These are phyloP conservation scores for Diatrype stigma DNA, from an alignment of 2,329 filamentous ascomycete genomes.

Conservation along the genomic window DNA sequence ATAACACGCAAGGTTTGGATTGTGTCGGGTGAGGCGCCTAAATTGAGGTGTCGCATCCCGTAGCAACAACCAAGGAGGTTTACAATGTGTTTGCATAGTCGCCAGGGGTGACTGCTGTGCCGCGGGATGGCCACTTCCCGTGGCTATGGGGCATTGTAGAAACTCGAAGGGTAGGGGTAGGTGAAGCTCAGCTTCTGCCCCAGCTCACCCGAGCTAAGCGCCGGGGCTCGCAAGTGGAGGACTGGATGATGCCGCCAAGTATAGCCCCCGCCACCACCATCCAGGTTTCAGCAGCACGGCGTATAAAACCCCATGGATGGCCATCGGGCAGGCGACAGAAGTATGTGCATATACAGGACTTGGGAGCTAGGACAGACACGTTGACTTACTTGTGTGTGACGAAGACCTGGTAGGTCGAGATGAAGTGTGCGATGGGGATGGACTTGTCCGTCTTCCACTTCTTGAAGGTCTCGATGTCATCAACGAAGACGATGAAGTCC, in stretches of 20 bases:
- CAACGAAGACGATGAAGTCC: conserved; percentile 57
- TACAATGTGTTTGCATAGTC: conserved; percentile 3
- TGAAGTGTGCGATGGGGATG: conserved; percentile 76
- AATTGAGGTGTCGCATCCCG: not conserved
- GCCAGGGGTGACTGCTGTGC: not conserved
- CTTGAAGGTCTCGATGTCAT: conserved; percentile 59
- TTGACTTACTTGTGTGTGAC: conserved; percentile 76
- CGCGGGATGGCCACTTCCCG: not conserved
- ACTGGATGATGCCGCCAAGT: not conserved
- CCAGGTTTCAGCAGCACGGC: not conserved
- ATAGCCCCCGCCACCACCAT: not conserved
- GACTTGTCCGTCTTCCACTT: conserved; percentile 81
- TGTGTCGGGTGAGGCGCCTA: not conserved
- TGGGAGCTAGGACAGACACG: not conserved
- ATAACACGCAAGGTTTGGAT: not conserved
- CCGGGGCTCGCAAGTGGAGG: conserved; percentile 4
- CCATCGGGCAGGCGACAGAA: not conserved
- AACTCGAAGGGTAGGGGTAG: not conserved
- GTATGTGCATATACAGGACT: not conserved
- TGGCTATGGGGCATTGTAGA: too few species aligned
- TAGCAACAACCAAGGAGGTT: conserved; percentile 2
- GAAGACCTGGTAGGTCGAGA: conserved; percentile 86
- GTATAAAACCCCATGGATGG: not conserved
- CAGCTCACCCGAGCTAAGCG: conserved; percentile 7
- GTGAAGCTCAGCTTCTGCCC: conserved; percentile 1